Base-by-base conservation (phyloP, 2,329 filamentous ascomycete species). In the Metarhizium brunneum region DNA sequence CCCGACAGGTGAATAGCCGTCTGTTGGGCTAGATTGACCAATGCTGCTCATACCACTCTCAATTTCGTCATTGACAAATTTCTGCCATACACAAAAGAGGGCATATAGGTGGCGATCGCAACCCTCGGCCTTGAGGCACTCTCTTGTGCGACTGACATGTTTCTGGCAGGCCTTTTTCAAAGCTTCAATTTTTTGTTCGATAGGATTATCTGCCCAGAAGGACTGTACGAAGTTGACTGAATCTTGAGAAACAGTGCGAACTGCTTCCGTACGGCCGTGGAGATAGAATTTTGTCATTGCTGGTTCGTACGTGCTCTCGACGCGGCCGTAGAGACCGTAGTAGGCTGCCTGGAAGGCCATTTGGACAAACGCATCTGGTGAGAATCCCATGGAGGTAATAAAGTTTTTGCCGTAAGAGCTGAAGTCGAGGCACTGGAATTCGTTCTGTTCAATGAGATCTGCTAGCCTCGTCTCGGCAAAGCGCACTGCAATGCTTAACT, bases 261-360 rank as follows among this genome's bases (percentile, higher is more conserved):
- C 87, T 4, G 94, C 92, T 72, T 99, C 94, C 0, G 94, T 99
- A 49, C 94, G 87, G 11, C 94, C 94, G 68, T 97, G 94, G 58
- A 95, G 83, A 73, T 84, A 99, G 57, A 87, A 77, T 71, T 99
- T 99, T 53, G 94, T 99, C 94, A 99, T 97, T 47, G 94, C 92
- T 7, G 94, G 94, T 71, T 99, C 94, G 69, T 99, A 99, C 0
- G 92, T 94, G 67, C 90, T 95, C 70, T 97, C 94, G 1, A 96
- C 84, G 4, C 90, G 85, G 3, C 94, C 94, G 64, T 97, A 99
- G 7, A 99, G 80, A 2, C 94, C 94, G 66, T 96, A 99, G 75
- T 99, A 97, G 1, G 94, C 92, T 4, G 92, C 92, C 70, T 99
- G 94, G 75, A 96, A 96, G 0, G 94, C 94, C 92, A 99, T 97